Percentiles rank a stretch among this genome's conserved stretches.
These are phyloP conservation scores for Bothriochloa decipiens DNA, from an alignment of 176 grass and related monocot species.

Conservation along the genomic window DNA sequence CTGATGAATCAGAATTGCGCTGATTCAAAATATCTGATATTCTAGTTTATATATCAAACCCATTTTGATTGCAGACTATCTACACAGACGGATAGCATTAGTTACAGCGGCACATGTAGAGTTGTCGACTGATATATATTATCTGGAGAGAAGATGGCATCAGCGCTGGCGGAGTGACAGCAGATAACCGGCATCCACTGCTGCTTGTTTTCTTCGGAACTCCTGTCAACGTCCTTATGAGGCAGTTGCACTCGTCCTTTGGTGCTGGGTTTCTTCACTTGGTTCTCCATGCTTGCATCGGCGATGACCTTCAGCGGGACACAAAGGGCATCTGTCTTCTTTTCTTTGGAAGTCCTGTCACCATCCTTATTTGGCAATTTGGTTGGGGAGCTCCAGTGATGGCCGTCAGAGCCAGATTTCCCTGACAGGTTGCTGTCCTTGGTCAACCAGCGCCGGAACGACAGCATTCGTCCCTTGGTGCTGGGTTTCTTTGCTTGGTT, in stretches of 20 bases:
- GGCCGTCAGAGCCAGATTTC: constrained; percentile 25
- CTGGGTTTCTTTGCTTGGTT: constrained; percentile 51
- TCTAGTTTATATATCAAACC: constrained; percentile 6
- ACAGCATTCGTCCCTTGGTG: constrained; percentile 39
- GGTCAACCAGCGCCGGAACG: constrained; percentile 15
- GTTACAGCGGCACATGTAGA: constrained; percentile 30
- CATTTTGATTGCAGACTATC: constrained; percentile 38
- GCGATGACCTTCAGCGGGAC: no score
- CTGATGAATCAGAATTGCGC: constrained; percentile 46
- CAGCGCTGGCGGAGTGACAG: constrained; percentile 57
- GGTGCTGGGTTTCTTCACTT: no score
- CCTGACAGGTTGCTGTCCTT: constrained; percentile 29
- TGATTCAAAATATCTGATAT: constrained; percentile 1
- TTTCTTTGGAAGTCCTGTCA: constrained; percentile 50
- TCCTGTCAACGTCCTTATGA: no score
- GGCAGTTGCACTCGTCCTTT: no score
- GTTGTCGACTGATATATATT: constrained; percentile 10
- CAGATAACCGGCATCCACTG: constrained; percentile 65
- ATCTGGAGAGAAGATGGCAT: not conserved
- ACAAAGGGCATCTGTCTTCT: no score
- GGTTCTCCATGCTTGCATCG: no score
- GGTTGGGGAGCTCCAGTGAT: constrained; percentile 56
- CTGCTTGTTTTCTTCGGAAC: no score
- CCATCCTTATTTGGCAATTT: constrained; percentile 42
- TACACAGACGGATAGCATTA: constrained; percentile 32